Conservation (phyloP, 176 grass and related monocot species). For the Carex parvula region DNA sequence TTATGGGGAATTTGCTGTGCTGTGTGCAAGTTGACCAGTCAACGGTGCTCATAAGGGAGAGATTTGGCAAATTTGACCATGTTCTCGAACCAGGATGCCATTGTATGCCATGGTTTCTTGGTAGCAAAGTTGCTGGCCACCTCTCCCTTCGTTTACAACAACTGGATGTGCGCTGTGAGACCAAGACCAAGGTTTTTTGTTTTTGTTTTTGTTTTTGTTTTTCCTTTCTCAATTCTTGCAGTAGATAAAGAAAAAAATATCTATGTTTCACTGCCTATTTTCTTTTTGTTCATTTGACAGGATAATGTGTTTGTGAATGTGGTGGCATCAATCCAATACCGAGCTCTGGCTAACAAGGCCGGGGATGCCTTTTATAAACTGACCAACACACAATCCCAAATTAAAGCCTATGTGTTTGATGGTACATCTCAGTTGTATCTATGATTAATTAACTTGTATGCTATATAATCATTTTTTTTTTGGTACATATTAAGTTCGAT, state of each 20-base stretch:
- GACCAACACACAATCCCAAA: constrained; percentile 80
- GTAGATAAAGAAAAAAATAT: neutral
- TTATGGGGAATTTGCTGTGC: constrained; percentile 40
- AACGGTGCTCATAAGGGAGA: constrained; percentile 51
- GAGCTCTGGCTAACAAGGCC: constrained; percentile 58
- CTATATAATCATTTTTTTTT: neutral
- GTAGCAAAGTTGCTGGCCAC: constrained; percentile 41
- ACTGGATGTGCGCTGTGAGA: constrained; percentile 67
- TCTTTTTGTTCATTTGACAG: constrained; percentile 38
- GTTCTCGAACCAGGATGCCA: constrained; percentile 55
- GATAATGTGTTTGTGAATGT: constrained; percentile 93
- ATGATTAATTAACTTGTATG: neutral
- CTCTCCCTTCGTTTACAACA: constrained; percentile 70
- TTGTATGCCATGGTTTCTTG: constrained; percentile 49
- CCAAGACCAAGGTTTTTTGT: constrained; percentile 58
- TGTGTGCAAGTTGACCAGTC: constrained; percentile 63
- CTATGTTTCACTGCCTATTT: neutral
- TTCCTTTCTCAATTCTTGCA: neutral
- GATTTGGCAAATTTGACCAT: constrained; percentile 56
- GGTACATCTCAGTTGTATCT: constrained; percentile 34
- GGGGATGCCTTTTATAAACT: constrained; percentile 81
- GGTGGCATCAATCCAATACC: constrained; percentile 82
- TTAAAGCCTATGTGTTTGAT: constrained; percentile 85
- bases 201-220: neutral
- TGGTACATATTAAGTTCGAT: neutral